Conservation (phyloP, 2,329 filamentous ascomycete genomes). For the Magnaporthiopsis incrustans region DNA sequence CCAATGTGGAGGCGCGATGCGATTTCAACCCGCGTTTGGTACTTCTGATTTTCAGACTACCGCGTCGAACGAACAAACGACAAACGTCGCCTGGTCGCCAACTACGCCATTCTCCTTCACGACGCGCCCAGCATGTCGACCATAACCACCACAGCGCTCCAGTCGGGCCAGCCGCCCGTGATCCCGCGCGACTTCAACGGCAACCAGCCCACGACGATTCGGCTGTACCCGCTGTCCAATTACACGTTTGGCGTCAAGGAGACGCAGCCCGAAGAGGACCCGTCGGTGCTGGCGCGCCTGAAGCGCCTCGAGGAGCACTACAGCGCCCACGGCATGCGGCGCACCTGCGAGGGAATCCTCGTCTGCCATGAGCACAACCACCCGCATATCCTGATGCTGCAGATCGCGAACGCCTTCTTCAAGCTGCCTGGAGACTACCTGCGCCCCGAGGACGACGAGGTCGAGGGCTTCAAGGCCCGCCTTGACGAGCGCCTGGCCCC, state of each 20-base stretch:
- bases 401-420: conserved; percentile 99
- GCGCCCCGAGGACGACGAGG: conserved; percentile 78
- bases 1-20: not conserved
- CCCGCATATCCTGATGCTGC: conserved; percentile 96
- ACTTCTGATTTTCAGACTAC: not conserved
- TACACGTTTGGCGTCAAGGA: conserved; percentile 99
- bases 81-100: not conserved
- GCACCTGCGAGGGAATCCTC: conserved; percentile 92
- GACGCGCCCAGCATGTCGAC: conserved; percentile 60
- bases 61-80: not conserved
- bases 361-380: conserved; percentile 99
- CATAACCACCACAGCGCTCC: conserved; percentile 65
- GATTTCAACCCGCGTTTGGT: not conserved
- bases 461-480: conserved; percentile 87
- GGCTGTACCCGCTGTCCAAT: conserved; percentile 90
- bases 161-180: conserved; percentile 71
- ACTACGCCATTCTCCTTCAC: not conserved
- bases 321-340: conserved; percentile 83
- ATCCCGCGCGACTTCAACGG: conserved; percentile 78
- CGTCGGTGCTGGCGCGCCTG: conserved; percentile 84
- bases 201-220: conserved; percentile 83
- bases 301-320: conserved; percentile 97
- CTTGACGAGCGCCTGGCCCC: conserved; percentile 91
- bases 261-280: conserved; percentile 95
- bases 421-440: conserved; percentile 97